Percentiles rank a stretch among this genome's conserved stretches.
Conservation (phyloP, 2,329 filamentous ascomycete genomes). For the Ilyonectria destructans region DNA sequence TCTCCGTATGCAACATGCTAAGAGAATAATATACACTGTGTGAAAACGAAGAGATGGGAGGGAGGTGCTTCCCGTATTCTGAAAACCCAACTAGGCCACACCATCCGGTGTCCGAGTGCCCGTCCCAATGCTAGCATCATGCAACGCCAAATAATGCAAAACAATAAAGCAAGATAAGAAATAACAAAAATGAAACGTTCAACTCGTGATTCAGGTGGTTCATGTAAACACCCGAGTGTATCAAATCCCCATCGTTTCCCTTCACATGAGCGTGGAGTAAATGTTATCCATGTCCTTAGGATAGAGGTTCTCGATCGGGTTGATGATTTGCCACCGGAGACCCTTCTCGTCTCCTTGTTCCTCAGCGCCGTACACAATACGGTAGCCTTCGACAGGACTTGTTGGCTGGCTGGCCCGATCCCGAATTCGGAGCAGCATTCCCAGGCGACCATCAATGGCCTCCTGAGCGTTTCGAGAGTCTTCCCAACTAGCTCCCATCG, state of each 20-base stretch:
- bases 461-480: constrained; percentile 68
- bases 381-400: constrained; percentile 51
- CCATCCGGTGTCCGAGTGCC: constrained; percentile 31
- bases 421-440: constrained; percentile 54
- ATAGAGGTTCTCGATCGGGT: constrained; percentile 55
- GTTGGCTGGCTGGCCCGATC: constrained; percentile 51
- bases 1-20: constrained; percentile 35
- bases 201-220: not conserved
- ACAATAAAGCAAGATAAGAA: constrained; percentile 21
- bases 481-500: constrained; percentile 73
- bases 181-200: constrained; percentile 16
- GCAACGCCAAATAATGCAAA: constrained; percentile 43
- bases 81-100: constrained; percentile 27
- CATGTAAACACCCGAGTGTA: not conserved
- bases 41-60: constrained; percentile 23
- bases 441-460: constrained; percentile 60
- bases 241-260: constrained; percentile 6
- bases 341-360: constrained; percentile 49
- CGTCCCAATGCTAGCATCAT: constrained; percentile 36
- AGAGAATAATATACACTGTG: constrained; percentile 36
- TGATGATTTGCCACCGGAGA: constrained; percentile 56
- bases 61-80: constrained; percentile 27
- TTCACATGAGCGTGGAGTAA: constrained; percentile 51
- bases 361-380: constrained; percentile 49
- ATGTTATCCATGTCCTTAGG: constrained; percentile 58